phyloP scores from a whole-genome alignment of 148 eudicot genomes.

The Euryodendron excelsum region DNA sequence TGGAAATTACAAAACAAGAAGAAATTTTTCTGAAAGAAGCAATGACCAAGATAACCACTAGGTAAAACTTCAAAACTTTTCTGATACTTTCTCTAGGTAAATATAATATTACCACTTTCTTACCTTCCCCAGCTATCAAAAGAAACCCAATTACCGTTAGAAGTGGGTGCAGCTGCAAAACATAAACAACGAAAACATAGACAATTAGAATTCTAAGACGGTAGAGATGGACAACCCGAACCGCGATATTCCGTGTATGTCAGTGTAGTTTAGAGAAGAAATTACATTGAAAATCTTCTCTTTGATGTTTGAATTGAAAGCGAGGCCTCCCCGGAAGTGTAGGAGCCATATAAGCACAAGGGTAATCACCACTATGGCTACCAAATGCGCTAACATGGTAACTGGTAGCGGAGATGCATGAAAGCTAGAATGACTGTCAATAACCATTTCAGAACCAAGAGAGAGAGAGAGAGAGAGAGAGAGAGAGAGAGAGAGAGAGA shows the following conservation, averaged over 20 bases:
- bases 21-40: too few species aligned
- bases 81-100: too few species aligned
- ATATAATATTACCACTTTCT: slow-evolving; percentile 1
- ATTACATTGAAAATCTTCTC: slow-evolving; percentile 53
- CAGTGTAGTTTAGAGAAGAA: too few species aligned
- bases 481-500: too few species aligned
- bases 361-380: slow-evolving; percentile 32
- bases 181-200: neutral
- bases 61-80: too few species aligned
- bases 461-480: too few species aligned
- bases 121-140: slow-evolving; percentile 48
- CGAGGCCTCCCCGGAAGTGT: slow-evolving; percentile 52
- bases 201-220: neutral
- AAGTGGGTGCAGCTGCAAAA: slow-evolving; percentile 50
- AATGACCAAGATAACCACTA: too few species aligned
- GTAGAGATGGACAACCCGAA: too few species aligned
- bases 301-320: slow-evolving; percentile 38
- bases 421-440: slow-evolving; percentile 16
- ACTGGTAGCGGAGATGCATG: slow-evolving; percentile 22
- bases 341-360: too few species aligned
- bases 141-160: slow-evolving; percentile 47
- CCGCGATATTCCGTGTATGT: too few species aligned
- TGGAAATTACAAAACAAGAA: too few species aligned
- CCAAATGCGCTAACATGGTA: slow-evolving; percentile 38
- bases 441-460: too few species aligned